Percentiles rank a stretch among this genome's conserved stretches.
phyloP scores from a whole-genome alignment of 345 rosid genomes.

The Citrus hindsii region DNA sequence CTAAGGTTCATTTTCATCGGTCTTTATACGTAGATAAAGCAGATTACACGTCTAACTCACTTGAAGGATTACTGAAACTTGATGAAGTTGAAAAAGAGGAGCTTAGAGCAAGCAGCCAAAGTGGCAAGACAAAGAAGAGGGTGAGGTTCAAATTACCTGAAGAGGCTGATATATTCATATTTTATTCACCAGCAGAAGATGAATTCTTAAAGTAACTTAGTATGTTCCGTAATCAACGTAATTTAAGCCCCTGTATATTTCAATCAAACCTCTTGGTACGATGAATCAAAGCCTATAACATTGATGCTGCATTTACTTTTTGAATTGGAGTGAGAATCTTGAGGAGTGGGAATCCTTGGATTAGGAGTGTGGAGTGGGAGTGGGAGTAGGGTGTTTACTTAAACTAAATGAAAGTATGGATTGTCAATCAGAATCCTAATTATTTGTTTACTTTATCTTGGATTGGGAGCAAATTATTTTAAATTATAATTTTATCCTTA shows the following conservation, averaged over 20 bases:
- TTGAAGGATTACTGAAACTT: slow-evolving; percentile 10
- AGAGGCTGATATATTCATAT: slow-evolving; percentile 34
- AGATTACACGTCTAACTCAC: neutral
- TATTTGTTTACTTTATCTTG: no score
- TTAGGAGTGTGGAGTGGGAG: no score
- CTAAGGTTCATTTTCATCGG: slow-evolving; percentile 29
- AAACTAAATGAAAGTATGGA: no score
- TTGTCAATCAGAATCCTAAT: no score
- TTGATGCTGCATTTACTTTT: no score
- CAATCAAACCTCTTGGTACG: neutral
- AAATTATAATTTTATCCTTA: no score
- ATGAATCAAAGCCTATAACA: neutral
- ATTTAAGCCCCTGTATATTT: neutral
- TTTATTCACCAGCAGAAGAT: slow-evolving; percentile 11
- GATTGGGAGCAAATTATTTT: no score
- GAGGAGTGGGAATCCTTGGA: no score
- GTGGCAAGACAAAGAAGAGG: slow-evolving; percentile 31
- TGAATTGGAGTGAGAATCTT: no score
- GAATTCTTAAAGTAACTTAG: neutral
- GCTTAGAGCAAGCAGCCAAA: neutral
- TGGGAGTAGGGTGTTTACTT: no score
- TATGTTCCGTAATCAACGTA: neutral
- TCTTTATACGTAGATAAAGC: slow-evolving; percentile 13
- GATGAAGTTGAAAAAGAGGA: slow-evolving; percentile 4
- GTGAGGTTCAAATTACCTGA: slow-evolving; percentile 45